phyloP scores from a whole-genome alignment of 2,329 filamentous ascomycete species.

The Apiospora arundinis region DNA sequence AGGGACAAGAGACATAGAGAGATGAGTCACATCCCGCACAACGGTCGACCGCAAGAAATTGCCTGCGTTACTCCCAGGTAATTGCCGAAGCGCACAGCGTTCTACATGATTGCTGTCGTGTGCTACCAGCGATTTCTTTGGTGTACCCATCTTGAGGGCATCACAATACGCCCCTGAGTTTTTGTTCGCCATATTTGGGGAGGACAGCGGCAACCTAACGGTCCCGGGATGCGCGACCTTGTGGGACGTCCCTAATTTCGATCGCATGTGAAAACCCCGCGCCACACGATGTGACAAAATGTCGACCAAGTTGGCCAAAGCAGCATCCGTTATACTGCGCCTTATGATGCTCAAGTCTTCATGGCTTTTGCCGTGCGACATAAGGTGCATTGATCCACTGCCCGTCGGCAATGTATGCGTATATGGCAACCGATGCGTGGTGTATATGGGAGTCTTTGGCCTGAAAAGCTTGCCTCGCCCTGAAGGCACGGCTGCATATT shows the following conservation, averaged over 20 bases:
- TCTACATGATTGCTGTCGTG: slow-evolving; percentile 2
- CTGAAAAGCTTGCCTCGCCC: too few species aligned
- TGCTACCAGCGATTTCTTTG: not conserved
- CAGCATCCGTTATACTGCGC: too few species aligned
- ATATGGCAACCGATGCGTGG: too few species aligned
- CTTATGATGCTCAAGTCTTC: too few species aligned
- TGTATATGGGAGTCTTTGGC: too few species aligned
- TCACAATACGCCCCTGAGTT: not conserved
- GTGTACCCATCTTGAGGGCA: not conserved
- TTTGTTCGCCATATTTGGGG: not conserved
- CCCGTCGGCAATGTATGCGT: too few species aligned
- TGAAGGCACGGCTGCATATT: too few species aligned
- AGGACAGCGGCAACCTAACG: not conserved
- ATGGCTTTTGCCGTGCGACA: too few species aligned
- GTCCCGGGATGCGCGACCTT: not conserved
- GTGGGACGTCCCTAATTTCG: not conserved
- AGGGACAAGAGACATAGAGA: not conserved
- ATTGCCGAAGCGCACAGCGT: slow-evolving; percentile 1
- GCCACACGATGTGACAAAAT: too few species aligned
- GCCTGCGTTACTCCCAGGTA: not conserved
- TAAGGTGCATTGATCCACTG: too few species aligned
- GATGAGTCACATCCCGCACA: not conserved
- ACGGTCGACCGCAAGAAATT: not conserved
- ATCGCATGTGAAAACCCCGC: not conserved
- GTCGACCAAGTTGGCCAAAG: too few species aligned